Conservation (phyloP, 2,329 filamentous ascomycete genomes). For the Chaetomiaceae sp. region DNA sequence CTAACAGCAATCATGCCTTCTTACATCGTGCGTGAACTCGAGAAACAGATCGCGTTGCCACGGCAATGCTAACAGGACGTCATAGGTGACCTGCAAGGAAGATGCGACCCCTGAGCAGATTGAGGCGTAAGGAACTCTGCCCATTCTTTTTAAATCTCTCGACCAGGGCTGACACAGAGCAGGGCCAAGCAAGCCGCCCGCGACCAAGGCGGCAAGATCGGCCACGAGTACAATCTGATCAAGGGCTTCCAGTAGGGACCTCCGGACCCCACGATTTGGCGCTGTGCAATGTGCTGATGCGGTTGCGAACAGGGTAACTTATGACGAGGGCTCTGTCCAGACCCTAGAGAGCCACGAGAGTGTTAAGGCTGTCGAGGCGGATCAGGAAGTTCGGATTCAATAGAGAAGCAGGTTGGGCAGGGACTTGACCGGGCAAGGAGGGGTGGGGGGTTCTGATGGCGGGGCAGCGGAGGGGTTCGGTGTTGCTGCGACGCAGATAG, state of each 20-base stretch:
- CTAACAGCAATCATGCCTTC: conserved; percentile 44
- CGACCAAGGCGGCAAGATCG: conserved; percentile 78
- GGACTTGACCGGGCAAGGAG: background rate
- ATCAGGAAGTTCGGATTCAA: conserved; percentile 67
- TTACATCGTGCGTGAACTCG: conserved; percentile 46
- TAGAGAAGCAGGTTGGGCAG: conserved; percentile 38
- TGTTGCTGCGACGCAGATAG: background rate
- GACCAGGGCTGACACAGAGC: conserved; percentile 13
- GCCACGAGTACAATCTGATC: conserved; percentile 78
- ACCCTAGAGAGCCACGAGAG: conserved; percentile 66
- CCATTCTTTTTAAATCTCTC: background rate
- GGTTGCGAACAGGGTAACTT: conserved; percentile 58
- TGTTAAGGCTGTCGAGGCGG: conserved; percentile 70
- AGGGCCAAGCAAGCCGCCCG: conserved; percentile 73
- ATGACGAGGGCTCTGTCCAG: conserved; percentile 61
- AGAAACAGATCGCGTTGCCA: background rate
- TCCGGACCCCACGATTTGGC: background rate
- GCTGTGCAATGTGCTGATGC: background rate
- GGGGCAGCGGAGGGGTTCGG: conserved; percentile 8
- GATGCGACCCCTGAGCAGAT: conserved; percentile 64
- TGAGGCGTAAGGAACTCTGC: conserved; percentile 50
- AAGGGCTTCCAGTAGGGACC: conserved; percentile 84
- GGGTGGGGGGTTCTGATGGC: conserved; percentile 17
- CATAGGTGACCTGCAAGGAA: conserved; percentile 74
- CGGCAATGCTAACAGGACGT: background rate